Conservation (phyloP, 73 alveolate species). For the Urostyla sp. region DNA sequence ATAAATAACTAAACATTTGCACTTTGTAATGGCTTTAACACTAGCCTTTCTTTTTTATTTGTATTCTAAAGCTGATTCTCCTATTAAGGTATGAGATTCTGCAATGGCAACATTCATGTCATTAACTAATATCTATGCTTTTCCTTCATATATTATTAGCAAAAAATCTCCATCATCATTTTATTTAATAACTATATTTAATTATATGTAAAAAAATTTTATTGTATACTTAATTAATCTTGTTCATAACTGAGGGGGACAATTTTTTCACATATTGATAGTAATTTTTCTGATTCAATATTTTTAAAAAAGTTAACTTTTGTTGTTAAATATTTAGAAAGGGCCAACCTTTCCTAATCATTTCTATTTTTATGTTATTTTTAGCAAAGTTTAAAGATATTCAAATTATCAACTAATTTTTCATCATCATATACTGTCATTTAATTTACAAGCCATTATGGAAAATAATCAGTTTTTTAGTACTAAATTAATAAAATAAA, state of each 20-base stretch:
- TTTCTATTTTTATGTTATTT: conserved; percentile 42
- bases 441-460: conserved; percentile 42
- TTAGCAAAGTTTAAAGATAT: conserved; percentile 25
- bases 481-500: background rate
- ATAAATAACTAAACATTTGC: conserved; percentile 51
- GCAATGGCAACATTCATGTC: conserved; percentile 48
- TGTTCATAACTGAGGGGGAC: conserved; percentile 44
- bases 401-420: background rate
- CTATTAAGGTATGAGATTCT: conserved; percentile 21
- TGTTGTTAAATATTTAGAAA: conserved; percentile 13
- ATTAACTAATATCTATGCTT: conserved; percentile 28
- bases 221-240: conserved; percentile 3
- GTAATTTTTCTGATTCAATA: conserved; percentile 40
- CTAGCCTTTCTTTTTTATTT: conserved; percentile 43
- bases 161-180: conserved; percentile 52
- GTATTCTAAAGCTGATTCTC: conserved; percentile 53
- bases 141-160: conserved; percentile 50
- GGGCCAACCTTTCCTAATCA: conserved; percentile 17
- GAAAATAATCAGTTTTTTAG: conserved; percentile 41
- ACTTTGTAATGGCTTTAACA: conserved; percentile 14
- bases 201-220: background rate
- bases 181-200: conserved; percentile 14
- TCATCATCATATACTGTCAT: conserved; percentile 15
- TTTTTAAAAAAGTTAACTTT: conserved; percentile 43
- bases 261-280: background rate